A percentile compares a stretch with the other conserved stretches of the same genome.
phyloP scores from a whole-genome alignment of 345 rosid species.

The Ceriops decandra region DNA sequence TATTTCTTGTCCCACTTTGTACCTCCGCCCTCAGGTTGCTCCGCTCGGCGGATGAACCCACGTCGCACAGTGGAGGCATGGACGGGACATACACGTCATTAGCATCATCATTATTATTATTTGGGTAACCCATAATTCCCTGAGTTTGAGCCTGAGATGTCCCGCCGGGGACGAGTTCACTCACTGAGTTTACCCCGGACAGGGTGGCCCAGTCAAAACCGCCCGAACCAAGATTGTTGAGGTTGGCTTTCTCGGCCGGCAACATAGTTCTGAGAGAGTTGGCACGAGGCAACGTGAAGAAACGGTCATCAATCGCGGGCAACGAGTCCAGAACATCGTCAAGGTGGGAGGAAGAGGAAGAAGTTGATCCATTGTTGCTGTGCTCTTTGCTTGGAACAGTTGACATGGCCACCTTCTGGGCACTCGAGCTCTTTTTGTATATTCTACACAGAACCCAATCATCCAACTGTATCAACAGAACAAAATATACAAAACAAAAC shows the following conservation, averaged over 20 bases:
- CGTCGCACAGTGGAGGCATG: constrained; percentile 24
- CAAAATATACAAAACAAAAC: neutral
- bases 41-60: constrained; percentile 11
- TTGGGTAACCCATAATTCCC: constrained; percentile 27
- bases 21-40: constrained; percentile 44
- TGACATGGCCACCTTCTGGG: constrained; percentile 41
- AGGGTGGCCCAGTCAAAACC: constrained; percentile 81
- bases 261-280: constrained; percentile 46
- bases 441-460: constrained; percentile 97
- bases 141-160: constrained; percentile 34
- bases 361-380: constrained; percentile 53
- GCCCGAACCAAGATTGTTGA: constrained; percentile 34
- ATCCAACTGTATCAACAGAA: constrained; percentile 50
- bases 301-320: constrained; percentile 54
- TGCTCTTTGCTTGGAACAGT: constrained; percentile 52
- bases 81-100: constrained; percentile 35
- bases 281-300: constrained; percentile 44
- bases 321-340: constrained; percentile 74
- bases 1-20: constrained; percentile 54
- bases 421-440: constrained; percentile 70
- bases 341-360: constrained; percentile 71
- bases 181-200: constrained; percentile 44
- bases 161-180: constrained; percentile 35
- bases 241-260: constrained; percentile 42
- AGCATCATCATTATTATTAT: constrained; percentile 8